Conservation (phyloP, 2,329 filamentous ascomycete species). For the Fusarium multiceps region DNA sequence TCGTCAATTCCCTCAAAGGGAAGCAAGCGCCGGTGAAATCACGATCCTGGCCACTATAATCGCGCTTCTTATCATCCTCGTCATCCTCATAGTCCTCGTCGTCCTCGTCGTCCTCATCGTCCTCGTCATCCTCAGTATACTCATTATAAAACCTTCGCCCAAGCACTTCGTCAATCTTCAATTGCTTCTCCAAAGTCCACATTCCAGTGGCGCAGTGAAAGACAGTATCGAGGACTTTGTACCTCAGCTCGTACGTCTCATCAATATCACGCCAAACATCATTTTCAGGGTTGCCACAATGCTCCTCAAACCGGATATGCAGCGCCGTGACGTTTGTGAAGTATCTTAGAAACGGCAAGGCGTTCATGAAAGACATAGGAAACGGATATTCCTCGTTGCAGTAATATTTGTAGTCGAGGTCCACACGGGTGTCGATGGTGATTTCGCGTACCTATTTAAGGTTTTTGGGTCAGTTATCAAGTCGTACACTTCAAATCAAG, state of each 20-base stretch:
- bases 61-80: fast-evolving
- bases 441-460: conserved; percentile 11
- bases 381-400: background rate
- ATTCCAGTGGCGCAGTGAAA: conserved; percentile 24
- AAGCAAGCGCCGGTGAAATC: background rate
- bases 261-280: background rate
- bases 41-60: conserved; percentile 1
- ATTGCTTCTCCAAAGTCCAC: conserved; percentile 26
- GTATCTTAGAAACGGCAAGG: background rate
- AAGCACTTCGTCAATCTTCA: background rate
- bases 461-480: no score
- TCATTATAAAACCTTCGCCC: background rate
- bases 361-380: conserved; percentile 5
- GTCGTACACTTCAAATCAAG: no score
- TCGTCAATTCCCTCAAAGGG: conserved; percentile 10
- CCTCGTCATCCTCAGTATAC: no score
- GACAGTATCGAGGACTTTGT: conserved; percentile 29
- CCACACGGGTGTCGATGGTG: conserved; percentile 29
- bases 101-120: no score
- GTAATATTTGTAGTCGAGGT: background rate
- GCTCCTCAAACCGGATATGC: conserved; percentile 17
- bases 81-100: background rate
- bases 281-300: conserved; percentile 1
- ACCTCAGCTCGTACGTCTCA: conserved; percentile 21
- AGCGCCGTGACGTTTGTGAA: background rate